Evolutionary conservation across 768 basidiomycete species (phyloP).

Genomic region (Rhizopogon vinicolor): DNA sequence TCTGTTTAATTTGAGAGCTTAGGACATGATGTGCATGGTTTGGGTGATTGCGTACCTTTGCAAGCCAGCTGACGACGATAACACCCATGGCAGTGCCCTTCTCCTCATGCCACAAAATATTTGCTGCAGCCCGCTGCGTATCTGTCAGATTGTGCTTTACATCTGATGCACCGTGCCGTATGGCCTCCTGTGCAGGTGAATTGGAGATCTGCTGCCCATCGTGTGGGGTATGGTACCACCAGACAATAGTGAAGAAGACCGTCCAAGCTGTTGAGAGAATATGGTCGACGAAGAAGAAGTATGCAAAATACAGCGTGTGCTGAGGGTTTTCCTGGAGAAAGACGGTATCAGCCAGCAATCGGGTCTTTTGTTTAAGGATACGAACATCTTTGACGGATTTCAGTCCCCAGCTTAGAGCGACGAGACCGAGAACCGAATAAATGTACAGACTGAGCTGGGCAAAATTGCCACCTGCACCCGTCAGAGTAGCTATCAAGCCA

Average conservation of each 20-base stretch:
- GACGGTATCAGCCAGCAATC: not conserved
- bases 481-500: conserved; percentile 87
- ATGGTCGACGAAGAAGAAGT: conserved; percentile 91
- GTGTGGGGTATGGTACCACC: conserved; percentile 86
- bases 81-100: conserved; percentile 76
- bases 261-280: conserved; percentile 88
- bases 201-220: conserved; percentile 80
- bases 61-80: conserved; percentile 79
- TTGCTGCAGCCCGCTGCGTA: conserved; percentile 63
- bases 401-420: conserved; percentile 83
- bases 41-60: conserved; percentile 59
- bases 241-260: conserved; percentile 82
- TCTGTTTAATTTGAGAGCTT: conserved; percentile 36
- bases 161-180: conserved; percentile 56
- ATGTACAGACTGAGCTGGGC: conserved; percentile 90
- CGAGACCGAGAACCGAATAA: conserved; percentile 82
- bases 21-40: not conserved
- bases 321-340: conserved; percentile 79
- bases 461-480: conserved; percentile 90
- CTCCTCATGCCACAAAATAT: conserved; percentile 85
- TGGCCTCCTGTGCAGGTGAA: conserved; percentile 83
- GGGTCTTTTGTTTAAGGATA: conserved; percentile 11
- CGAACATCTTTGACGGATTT: conserved; percentile 81
- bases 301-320: conserved; percentile 83
- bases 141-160: conserved; percentile 53